A percentile compares a stretch with the other conserved stretches of the same genome.
These are phyloP conservation scores for Rasamsonia emersonii DNA, from an alignment of 2,329 filamentous ascomycete genomes.

Conservation along the genomic window DNA sequence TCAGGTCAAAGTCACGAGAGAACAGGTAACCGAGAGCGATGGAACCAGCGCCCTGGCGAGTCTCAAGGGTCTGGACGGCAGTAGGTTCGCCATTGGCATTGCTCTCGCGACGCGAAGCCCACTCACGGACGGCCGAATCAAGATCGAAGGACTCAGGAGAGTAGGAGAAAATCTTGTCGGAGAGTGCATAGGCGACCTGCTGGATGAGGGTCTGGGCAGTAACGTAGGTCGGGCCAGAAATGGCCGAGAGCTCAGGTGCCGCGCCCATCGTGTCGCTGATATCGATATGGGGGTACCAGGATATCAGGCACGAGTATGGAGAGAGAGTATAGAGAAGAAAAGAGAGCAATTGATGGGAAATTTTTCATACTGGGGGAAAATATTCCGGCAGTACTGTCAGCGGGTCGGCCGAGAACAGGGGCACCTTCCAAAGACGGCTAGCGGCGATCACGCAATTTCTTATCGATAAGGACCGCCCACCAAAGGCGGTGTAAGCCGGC, in stretches of 20 bases:
- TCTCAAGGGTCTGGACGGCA: slow-evolving; percentile 71
- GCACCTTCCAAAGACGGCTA: slow-evolving; percentile 9
- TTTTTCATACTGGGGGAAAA: too few species aligned
- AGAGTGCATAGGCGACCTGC: slow-evolving; percentile 89
- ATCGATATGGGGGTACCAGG: neutral
- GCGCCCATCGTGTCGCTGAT: slow-evolving; percentile 4
- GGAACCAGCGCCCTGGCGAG: slow-evolving; percentile 76
- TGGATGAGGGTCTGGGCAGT: slow-evolving; percentile 91
- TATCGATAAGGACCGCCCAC: slow-evolving; percentile 10
- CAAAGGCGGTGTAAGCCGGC: neutral
- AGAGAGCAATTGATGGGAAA: slow-evolving; percentile 3
- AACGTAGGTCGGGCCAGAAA: slow-evolving; percentile 82
- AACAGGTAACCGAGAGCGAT: slow-evolving; percentile 96
- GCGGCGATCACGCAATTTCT: slow-evolving; percentile 12
- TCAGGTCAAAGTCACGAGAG: slow-evolving; percentile 89
- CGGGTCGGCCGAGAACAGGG: slow-evolving; percentile 5
- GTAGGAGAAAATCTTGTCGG: slow-evolving; percentile 96
- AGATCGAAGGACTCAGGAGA: slow-evolving; percentile 90
- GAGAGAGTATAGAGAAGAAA: slow-evolving; percentile 2
- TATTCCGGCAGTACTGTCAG: slow-evolving; percentile 1
- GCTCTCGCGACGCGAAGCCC: slow-evolving; percentile 59
- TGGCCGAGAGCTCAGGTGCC: slow-evolving; percentile 42
- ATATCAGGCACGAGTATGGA: neutral
- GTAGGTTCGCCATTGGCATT: slow-evolving; percentile 81
- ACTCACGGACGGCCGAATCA: slow-evolving; percentile 71